Conservation (phyloP, 257 asterid species). For the Solanum gracilifrons region DNA sequence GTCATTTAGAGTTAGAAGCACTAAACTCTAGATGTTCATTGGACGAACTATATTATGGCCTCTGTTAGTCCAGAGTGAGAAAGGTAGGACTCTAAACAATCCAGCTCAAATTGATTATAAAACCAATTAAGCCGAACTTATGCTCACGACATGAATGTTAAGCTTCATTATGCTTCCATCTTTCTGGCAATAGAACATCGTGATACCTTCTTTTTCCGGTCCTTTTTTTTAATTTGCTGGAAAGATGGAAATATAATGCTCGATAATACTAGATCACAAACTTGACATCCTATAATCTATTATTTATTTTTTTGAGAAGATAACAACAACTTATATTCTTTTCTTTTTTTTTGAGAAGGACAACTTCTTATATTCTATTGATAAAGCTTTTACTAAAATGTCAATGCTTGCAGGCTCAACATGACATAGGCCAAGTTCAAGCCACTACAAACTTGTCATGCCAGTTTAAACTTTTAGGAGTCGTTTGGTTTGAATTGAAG, state of each 20-base stretch:
- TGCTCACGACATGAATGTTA: background rate
- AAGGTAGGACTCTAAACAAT: background rate
- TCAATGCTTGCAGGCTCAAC: background rate
- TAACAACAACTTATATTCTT: too few relatives aligned
- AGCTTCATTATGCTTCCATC: background rate
- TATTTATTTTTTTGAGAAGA: too few relatives aligned
- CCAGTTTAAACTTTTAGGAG: background rate
- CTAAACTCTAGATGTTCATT: background rate
- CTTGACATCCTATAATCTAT: background rate
- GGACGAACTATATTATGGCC: background rate
- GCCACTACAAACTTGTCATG: background rate
- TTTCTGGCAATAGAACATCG: background rate
- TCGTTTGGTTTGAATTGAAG: too few relatives aligned
- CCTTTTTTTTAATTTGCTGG: background rate
- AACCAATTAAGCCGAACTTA: background rate
- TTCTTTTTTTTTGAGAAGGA: too few relatives aligned
- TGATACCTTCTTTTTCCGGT: background rate
- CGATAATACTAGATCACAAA: background rate
- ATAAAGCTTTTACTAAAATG: background rate
- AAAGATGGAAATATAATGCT: background rate
- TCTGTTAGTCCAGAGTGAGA: background rate
- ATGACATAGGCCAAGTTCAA: background rate
- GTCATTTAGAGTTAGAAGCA: background rate
- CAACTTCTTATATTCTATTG: background rate
- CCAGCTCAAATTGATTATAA: background rate